A percentile compares a stretch with the other conserved stretches of the same genome.
These are phyloP conservation scores for Cinnamomum chago DNA, from an alignment of 164 flowering plant genomes.

Conservation along the genomic window DNA sequence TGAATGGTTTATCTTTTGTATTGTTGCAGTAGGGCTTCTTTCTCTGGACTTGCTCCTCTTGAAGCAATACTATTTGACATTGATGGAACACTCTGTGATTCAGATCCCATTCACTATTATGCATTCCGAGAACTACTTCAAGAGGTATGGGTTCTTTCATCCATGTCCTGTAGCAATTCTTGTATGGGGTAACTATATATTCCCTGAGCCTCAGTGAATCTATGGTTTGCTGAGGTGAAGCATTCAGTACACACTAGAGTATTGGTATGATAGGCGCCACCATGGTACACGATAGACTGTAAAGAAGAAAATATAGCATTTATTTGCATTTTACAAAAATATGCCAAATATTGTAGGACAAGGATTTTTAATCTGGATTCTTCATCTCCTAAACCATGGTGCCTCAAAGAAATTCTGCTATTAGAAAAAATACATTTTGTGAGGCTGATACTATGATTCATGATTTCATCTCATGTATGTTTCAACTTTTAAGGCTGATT, in stretches of 20 bases:
- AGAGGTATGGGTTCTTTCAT: conserved; percentile 45
- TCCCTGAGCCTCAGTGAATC: neutral
- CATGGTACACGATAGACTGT: neutral
- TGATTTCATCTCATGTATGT: neutral
- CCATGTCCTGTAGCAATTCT: neutral
- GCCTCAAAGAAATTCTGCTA: too few species aligned
- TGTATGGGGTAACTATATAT: neutral
- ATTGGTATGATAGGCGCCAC: neutral
- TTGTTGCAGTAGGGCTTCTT: conserved; percentile 43
- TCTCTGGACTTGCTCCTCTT: conserved; percentile 59
- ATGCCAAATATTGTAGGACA: too few species aligned
- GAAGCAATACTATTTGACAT: conserved; percentile 86
- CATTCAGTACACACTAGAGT: neutral
- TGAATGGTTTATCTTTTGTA: neutral
- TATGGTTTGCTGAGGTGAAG: neutral
- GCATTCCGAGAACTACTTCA: conserved; percentile 80
- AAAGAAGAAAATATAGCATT: too few species aligned
- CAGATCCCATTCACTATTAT: conserved; percentile 78
- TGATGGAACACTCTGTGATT: conserved; percentile 95
- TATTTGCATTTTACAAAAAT: too few species aligned
- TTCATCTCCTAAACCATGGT: too few species aligned
- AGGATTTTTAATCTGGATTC: too few species aligned
- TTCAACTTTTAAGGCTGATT: neutral
- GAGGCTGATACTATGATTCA: neutral
- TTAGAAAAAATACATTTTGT: too few species aligned